phyloP scores from a whole-genome alignment of 192 early-diverging fungal genomes.

The Umbelopsis sp. region DNA sequence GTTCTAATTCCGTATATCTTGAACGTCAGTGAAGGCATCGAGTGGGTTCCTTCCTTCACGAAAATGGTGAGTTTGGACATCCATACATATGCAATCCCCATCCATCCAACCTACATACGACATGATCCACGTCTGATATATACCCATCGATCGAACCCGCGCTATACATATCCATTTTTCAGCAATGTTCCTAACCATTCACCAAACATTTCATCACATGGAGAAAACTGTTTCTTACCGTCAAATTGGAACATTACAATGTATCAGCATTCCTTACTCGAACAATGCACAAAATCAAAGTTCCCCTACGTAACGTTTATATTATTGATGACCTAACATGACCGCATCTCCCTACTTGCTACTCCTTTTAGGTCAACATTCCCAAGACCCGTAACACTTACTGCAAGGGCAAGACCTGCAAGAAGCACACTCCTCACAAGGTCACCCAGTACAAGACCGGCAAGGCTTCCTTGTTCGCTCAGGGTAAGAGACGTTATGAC shows the following conservation, averaged over 20 bases:
- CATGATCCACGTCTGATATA: neutral
- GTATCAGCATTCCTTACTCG: too few species aligned
- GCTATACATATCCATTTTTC: neutral
- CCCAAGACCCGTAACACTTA: slow-evolving; percentile 99
- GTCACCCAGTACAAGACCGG: slow-evolving; percentile 99
- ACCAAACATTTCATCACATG: neutral
- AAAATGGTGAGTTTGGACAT: slow-evolving; percentile 17
- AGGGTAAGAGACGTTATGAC: slow-evolving; percentile 76
- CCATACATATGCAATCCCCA: neutral
- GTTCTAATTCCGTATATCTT: too few species aligned
- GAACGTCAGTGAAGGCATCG: too few species aligned
- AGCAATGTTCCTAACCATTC: neutral
- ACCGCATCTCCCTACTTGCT: neutral
- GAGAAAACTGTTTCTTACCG: neutral
- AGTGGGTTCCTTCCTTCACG: slow-evolving; percentile 10
- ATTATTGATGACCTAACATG: neutral
- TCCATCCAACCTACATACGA: neutral
- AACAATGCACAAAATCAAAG: too few species aligned
- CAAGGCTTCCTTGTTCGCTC: slow-evolving; percentile 98
- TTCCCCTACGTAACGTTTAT: neutral
- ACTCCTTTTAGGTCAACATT: slow-evolving; percentile 84
- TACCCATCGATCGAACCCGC: neutral
- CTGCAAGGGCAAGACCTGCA: slow-evolving; percentile 97
- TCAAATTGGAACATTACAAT: neutral
- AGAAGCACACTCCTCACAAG: slow-evolving; percentile 99